Conservation (phyloP, 345 rosid genomes). For the Rhizophora mangle region DNA sequence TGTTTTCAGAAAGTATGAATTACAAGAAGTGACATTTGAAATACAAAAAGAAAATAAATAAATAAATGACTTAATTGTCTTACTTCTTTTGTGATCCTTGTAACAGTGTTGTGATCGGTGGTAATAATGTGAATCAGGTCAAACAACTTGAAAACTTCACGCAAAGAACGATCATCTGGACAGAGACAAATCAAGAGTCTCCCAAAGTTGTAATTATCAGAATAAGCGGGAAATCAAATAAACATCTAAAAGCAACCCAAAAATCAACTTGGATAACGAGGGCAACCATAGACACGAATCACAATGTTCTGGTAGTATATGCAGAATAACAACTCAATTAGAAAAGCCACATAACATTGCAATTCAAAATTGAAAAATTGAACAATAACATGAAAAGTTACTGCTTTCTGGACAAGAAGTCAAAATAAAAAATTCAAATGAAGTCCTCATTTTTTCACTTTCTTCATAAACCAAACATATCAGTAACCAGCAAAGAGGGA, state of each 20-base stretch:
- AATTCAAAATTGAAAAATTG: too few relatives aligned
- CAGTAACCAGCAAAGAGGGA: neutral
- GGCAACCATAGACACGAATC: neutral
- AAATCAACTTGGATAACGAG: neutral
- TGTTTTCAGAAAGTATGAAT: constrained; percentile 13
- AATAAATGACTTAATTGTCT: constrained; percentile 3
- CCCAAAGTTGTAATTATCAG: constrained; percentile 3
- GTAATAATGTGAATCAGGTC: constrained; percentile 80
- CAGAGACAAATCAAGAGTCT: neutral
- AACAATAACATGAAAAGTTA: neutral
- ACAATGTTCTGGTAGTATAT: neutral
- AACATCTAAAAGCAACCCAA: neutral
- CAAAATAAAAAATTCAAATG: neutral
- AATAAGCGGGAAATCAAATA: neutral
- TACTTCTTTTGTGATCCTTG: constrained; percentile 87
- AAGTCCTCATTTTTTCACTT: neutral
- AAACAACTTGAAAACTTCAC: constrained; percentile 84
- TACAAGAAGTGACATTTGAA: neutral
- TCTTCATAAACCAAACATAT: neutral
- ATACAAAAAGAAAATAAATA: neutral
- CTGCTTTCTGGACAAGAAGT: neutral
- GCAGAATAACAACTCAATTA: neutral
- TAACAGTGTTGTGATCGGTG: constrained; percentile 71
- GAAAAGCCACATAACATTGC: neutral
- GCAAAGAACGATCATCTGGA: constrained; percentile 66